Evolutionary conservation across 2,329 filamentous ascomycete genomes (phyloP), one percentile per base, ranked within the genome.

Genomic region (Neocucurbitaria cava): DNA sequence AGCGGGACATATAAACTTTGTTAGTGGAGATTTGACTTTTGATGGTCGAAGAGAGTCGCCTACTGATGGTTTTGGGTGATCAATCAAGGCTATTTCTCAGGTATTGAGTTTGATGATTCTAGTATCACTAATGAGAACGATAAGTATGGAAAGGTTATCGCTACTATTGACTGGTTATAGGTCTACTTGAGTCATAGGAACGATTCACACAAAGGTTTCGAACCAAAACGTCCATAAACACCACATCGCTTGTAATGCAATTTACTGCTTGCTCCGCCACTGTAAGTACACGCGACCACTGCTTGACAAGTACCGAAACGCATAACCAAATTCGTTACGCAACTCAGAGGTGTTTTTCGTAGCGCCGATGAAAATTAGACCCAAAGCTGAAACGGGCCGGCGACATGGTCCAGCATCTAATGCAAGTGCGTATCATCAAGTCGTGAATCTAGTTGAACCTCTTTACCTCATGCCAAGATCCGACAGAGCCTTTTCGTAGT

Each of bases 401-500:
- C 40, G 44, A 55, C 31, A 33, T 42, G n/a, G 11, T 48, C 45
- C 40, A 46, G 28, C 45, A 35, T 43, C 41, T 28, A 49, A 46
- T 23, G 26, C 21, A 28, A 15, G 42, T 48, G 56, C 46, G 42
- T 46, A 20, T 48, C 45, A 44, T 55, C 21, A 49, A 56, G 40
- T 55, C 56, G 45, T 56, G 24, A 54, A 41, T 26, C 35, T 26
- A 31, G 31, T 35, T 30, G 18, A 48, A 40, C 18, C 15, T 5
- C 24, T 35, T 57, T 49, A 69, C 10, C 39, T 50, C 56, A 72
- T 55, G 42, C 73, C 73, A 28, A 77, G 62, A 21, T 73, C 73
- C 6, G 76, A 72, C 46, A 80, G 81, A 20, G 90, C 91, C 76
- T 86, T 89, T 71, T 87, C 84, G 75, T 94, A 96, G 1, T 87